Base-by-base conservation (phyloP, 768 basidiomycete genomes). In the Suillus subaureus region DNA sequence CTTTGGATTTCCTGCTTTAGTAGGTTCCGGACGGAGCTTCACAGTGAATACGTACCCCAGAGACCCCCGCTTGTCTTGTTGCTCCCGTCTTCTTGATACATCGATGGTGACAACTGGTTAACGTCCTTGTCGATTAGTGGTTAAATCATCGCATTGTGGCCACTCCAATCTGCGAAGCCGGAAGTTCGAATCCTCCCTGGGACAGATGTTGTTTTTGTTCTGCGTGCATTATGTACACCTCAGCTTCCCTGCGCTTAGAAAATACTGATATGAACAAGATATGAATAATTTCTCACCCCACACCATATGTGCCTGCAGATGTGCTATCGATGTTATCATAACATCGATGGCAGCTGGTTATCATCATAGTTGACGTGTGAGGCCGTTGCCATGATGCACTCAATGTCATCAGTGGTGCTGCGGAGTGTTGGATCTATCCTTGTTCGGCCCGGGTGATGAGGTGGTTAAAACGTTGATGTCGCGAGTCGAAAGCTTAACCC, bases 81-180 rank as follows among this genome's bases (percentile, higher is more conserved):
- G 26, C 26, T 9, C 28, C 2, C 23, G 23, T 26, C 31, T 12
- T 23, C 54, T 66, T 39, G 42, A 63, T 66, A 9, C n/a, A 56
- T 18, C 3, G 12, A 28, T 62, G 33, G 18, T 18, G 12, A 1
- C 15, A 3, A 37, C 4, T 35, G 33, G 13, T 16, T 33, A 5
- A 21, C 49, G 79, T 79, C 78, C 79, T 73, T 75, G 77, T 79
- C 78, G 79, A 79, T 79, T 78, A 79, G 79, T 80, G 79, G 79
- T 79, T 78, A 79, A 77, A 79, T 79, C 79, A 76, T 79, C 76
- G 77, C 76, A 75, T 80, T 78, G 79, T 80, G 79, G 79, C 35
- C 7, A 42, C 39, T 1, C 66, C 70, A 71, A 70, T 69, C 78
- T 75, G 79, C 75, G 78, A 76, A 77, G 77, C 73, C 79, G 77